phyloP scores from a whole-genome alignment of 2,329 filamentous ascomycete genomes.

The Fusarium sp. region DNA sequence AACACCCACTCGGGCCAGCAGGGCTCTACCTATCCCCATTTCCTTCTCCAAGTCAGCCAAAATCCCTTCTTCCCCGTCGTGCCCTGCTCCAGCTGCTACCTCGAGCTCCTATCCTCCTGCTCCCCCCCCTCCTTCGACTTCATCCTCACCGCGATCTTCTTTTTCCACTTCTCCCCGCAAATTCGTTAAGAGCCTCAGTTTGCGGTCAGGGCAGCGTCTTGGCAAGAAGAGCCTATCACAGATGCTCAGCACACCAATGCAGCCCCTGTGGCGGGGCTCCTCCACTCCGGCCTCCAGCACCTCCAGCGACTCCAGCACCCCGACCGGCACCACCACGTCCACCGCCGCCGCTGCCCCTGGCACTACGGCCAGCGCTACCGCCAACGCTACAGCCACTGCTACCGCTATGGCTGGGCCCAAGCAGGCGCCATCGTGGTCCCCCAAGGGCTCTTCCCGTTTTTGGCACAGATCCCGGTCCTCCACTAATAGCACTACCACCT shows the following conservation, averaged over 20 bases:
- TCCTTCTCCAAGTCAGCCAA: constrained; percentile 26
- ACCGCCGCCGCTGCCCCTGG: constrained; percentile 20
- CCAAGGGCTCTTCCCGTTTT: constrained; percentile 43
- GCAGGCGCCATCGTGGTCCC: constrained; percentile 34
- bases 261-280: constrained; percentile 43
- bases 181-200: constrained; percentile 45
- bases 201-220: constrained; percentile 41
- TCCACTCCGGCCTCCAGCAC: constrained; percentile 22
- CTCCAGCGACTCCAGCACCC: constrained; percentile 31
- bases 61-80: constrained; percentile 30
- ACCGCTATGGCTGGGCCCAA: constrained; percentile 27
- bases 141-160: constrained; percentile 41
- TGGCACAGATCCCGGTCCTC: constrained; percentile 43
- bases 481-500: constrained; percentile 43
- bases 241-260: constrained; percentile 41
- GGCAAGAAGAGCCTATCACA: constrained; percentile 42
- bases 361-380: constrained; percentile 33
- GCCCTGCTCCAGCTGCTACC: constrained; percentile 14
- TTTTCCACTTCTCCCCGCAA: constrained; percentile 41
- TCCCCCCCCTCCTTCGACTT: constrained; percentile 15
- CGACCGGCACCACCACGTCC: constrained; percentile 30
- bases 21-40: constrained; percentile 26
- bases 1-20: constrained; percentile 33
- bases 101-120: constrained; percentile 7
- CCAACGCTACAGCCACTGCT: constrained; percentile 35